Conservation (phyloP, 164 flowering plant species). For the Saururus chinensis region DNA sequence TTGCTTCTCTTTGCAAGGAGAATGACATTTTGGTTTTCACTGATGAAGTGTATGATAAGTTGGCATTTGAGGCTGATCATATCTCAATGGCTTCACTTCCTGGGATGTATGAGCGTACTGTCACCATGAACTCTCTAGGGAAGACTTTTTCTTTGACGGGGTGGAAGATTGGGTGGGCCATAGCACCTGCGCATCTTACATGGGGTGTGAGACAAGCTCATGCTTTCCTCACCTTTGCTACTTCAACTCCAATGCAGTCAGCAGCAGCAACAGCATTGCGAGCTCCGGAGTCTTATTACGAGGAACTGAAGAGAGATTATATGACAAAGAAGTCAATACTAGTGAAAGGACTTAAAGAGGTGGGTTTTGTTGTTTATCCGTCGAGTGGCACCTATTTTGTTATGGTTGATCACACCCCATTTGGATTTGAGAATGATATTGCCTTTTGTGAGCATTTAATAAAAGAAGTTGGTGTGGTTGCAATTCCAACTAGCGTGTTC, state of each 20-base stretch:
- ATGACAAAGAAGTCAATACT: conserved; percentile 64
- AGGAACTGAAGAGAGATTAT: conserved; percentile 75
- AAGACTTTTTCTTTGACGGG: conserved; percentile 96
- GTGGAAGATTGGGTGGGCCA: conserved; percentile 99
- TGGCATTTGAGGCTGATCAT: conserved; percentile 92
- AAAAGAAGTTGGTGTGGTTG: conserved; percentile 89
- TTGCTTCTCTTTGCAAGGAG: conserved; percentile 78
- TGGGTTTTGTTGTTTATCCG: conserved; percentile 72
- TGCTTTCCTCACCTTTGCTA: conserved; percentile 82
- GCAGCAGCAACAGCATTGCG: conserved; percentile 72
- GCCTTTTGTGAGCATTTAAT: conserved; percentile 90
- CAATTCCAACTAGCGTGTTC: conserved; percentile 93
- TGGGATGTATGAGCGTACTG: conserved; percentile 91
- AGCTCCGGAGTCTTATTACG: conserved; percentile 74
- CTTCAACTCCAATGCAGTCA: conserved; percentile 84
- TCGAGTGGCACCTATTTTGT: conserved; percentile 97
- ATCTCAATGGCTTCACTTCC: conserved; percentile 94
- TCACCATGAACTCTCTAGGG: conserved; percentile 91
- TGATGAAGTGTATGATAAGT: conserved; percentile 94
- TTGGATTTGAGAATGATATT: conserved; percentile 71
- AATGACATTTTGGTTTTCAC: conserved; percentile 76
- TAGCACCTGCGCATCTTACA: conserved; percentile 85
- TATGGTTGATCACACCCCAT: conserved; percentile 89
- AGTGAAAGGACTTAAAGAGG: conserved; percentile 75
- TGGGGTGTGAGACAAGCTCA: conserved; percentile 97